Evolutionary conservation across 495 filamentous ascomycete genomes (phyloP), one percentile per base, ranked within the genome.

Genomic region (Poronia punctata): DNA sequence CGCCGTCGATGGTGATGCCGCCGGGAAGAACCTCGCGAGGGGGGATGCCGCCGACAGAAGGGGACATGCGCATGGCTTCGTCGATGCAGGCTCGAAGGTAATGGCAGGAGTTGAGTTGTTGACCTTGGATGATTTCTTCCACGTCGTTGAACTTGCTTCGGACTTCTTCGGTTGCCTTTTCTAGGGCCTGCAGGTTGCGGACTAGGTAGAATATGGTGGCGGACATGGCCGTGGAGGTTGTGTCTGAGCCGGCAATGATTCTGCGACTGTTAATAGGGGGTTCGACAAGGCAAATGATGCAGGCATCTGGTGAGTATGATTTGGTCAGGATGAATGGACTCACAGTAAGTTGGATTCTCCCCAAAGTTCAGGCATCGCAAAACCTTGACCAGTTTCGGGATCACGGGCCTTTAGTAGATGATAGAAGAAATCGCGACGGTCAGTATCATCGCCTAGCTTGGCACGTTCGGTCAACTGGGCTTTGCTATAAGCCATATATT

Each of bases 31-130:
- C 81, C 46, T 75, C 65, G 24, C 83, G 75, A 1, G 80, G 78
- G 0, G 84, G 56, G 3, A 74, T 59, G 8, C 73, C 75, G 21
- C 69, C 64, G 4, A 86, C 80, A 0, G 82, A 70, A 10, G 84
- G 84, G 0, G 75, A 74, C 40, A 88, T 61, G 27, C 84, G 78
- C 68, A 88, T 74, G 5, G 78, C 67, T 47, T 88, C 84, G 54
- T 87, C 82, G 51, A 87, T 78, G 58, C 80, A 77, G 4, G 71
- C 74, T 20, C 70, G 70, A 12, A 72, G 65, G 46, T 80, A 77
- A 49, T 71, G 66, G 44, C 76, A 66, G 0, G 75, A 71, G 36
- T 69, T 67, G 1, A 87, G 66, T 20, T 68, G 70, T 1, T 62
- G 57, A 6, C 64, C 62, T 18, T 67, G 63, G 35, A 56, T 49